Evolutionary conservation across 805 yeast genomes (phyloP).

Genomic region (Starmera amethionina): DNA sequence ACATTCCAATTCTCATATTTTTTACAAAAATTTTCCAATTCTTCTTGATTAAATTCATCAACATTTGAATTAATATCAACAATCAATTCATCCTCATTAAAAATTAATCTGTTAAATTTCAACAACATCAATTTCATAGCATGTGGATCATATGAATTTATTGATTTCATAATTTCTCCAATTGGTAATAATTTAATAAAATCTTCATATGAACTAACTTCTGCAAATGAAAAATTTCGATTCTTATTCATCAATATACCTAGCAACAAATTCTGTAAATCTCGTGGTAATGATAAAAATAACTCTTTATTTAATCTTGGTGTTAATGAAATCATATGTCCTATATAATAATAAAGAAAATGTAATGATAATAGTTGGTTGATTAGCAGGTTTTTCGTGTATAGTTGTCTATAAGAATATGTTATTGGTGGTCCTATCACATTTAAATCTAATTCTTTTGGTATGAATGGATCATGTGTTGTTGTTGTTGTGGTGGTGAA

Average conservation of each 20-base stretch:
- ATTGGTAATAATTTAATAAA: neutral
- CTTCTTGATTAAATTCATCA: no score
- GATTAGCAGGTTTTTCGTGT: constrained; percentile 1
- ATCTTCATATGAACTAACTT: neutral
- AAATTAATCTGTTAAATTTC: no score
- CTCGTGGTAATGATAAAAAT: neutral
- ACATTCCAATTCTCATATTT: no score
- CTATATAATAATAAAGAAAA: neutral
- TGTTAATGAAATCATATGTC: neutral
- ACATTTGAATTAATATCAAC: no score
- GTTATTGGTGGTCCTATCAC: neutral
- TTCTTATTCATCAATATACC: neutral
- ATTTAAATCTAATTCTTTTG: constrained; percentile 1
- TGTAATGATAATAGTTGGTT: neutral
- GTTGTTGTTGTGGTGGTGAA: no score
- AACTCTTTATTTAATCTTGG: neutral
- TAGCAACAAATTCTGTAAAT: neutral
- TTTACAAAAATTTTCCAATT: no score
- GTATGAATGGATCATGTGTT: neutral
- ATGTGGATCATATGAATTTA: neutral
- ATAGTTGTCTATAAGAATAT: constrained; percentile 1
- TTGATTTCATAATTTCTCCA: neutral
- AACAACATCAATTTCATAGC: neutral
- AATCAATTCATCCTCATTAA: no score
- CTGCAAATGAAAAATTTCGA: neutral